Percentiles rank a stretch among this genome's conserved stretches.
Conservation (phyloP, 805 yeast genomes). For the Kuraishia floccosa region DNA sequence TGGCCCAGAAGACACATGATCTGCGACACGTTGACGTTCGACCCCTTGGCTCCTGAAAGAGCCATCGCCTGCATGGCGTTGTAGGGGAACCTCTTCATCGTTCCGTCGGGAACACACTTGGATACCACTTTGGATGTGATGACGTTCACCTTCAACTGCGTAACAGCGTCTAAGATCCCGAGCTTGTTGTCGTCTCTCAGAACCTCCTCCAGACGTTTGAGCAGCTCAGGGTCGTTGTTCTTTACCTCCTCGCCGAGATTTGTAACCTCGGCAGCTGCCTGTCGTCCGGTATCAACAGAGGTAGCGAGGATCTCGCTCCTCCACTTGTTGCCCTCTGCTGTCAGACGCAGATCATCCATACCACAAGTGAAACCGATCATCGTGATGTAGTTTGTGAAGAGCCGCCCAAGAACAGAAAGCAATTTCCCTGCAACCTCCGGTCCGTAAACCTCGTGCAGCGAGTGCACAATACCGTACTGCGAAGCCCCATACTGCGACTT, state of each 20-base stretch:
- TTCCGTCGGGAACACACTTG: constrained; percentile 91
- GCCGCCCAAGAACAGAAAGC: constrained; percentile 84
- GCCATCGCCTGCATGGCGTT: constrained; percentile 99
- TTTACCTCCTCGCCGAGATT: constrained; percentile 48
- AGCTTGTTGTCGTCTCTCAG: constrained; percentile 86
- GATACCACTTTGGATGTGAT: constrained; percentile 93
- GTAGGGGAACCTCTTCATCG: constrained; percentile 90
- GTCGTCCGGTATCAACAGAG: constrained; percentile 74
- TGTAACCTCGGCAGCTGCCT: constrained; percentile 92
- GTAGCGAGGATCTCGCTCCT: constrained; percentile 72
- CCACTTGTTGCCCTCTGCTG: constrained; percentile 84
- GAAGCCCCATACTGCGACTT: constrained; percentile 98
- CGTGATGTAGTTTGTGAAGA: constrained; percentile 89
- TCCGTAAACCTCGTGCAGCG: constrained; percentile 93
- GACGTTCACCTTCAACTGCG: constrained; percentile 84
- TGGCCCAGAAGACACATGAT: constrained; percentile 99
- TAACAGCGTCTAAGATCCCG: constrained; percentile 90
- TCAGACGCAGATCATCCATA: constrained; percentile 95
- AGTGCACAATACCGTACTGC: constrained; percentile 92
- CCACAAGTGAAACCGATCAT: constrained; percentile 96
- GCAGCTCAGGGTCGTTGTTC: constrained; percentile 57
- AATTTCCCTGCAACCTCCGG: constrained; percentile 83
- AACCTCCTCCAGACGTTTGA: constrained; percentile 86
- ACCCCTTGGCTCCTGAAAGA: constrained; percentile 97
- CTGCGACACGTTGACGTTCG: constrained; percentile 96